phyloP scores from a whole-genome alignment of 768 basidiomycete genomes.

The Pleurotus cornucopiae region DNA sequence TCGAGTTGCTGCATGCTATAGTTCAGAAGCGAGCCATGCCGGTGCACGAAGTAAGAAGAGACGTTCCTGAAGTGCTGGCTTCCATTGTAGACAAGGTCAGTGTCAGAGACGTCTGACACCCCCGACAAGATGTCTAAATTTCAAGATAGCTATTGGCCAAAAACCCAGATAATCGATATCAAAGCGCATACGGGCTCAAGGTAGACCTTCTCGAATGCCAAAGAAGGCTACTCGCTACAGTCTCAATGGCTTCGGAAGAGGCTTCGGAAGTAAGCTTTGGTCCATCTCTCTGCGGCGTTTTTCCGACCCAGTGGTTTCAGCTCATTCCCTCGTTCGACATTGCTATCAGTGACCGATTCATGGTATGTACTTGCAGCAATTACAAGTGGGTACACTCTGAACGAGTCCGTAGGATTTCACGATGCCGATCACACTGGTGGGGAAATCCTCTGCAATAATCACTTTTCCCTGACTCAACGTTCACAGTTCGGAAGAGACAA shows the following conservation, averaged over 20 bases:
- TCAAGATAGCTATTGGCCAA: constrained; percentile 55
- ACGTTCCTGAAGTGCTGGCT: constrained; percentile 69
- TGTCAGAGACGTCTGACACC: too few species aligned
- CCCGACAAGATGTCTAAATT: too few species aligned
- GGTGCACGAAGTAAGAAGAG: constrained; percentile 69
- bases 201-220: constrained; percentile 68
- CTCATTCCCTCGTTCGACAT: constrained; percentile 70
- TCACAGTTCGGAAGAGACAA: constrained; percentile 65
- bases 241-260: constrained; percentile 52
- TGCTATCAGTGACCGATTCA: constrained; percentile 58
- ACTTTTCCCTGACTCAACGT: constrained; percentile 3
- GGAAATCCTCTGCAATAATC: constrained; percentile 9
- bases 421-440: constrained; percentile 60
- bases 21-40: constrained; percentile 73
- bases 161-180: constrained; percentile 64
- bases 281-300: background rate
- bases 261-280: constrained; percentile 43
- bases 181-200: constrained; percentile 68
- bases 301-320: constrained; percentile 26
- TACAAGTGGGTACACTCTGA: background rate
- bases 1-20: constrained; percentile 67
- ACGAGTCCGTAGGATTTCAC: constrained; percentile 53
- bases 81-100: constrained; percentile 64
- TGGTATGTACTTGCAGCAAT: constrained; percentile 31
- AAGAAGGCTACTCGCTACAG: constrained; percentile 52